Evolutionary conservation across 768 basidiomycete genomes (phyloP).

Genomic region (Sporobolomyces pararoseus): DNA sequence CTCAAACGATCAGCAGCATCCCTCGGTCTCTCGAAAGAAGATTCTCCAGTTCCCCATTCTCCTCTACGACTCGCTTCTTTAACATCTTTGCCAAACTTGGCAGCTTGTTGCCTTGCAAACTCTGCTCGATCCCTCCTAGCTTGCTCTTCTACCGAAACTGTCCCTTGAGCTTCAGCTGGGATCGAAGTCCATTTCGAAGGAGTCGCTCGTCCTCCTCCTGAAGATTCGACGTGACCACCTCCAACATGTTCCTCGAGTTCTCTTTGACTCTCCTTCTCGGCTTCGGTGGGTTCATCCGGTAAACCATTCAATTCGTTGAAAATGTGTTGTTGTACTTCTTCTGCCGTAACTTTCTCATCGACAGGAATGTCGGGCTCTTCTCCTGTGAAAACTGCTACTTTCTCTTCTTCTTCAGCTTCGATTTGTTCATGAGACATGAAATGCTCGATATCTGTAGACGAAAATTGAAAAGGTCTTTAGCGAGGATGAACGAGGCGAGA

Average conservation of each 20-base stretch:
- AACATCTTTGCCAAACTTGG: constrained; percentile 36
- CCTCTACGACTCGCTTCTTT: constrained; percentile 43
- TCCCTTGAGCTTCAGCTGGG: background rate
- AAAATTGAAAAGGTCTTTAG: background rate
- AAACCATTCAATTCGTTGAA: constrained; percentile 36
- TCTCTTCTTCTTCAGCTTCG: constrained; percentile 76
- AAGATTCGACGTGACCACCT: constrained; percentile 7
- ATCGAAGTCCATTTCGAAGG: constrained; percentile 11
- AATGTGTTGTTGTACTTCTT: constrained; percentile 37
- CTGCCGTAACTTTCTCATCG: constrained; percentile 23
- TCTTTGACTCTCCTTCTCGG: constrained; percentile 15
- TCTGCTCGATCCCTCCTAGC: constrained; percentile 33
- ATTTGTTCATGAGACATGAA: constrained; percentile 83
- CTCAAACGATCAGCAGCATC: constrained; percentile 44
- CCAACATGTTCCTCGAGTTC: constrained; percentile 7
- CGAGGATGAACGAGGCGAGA: no score
- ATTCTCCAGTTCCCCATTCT: constrained; percentile 33
- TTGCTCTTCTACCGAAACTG: constrained; percentile 27
- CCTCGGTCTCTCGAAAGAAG: constrained; percentile 41
- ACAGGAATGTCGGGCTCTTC: constrained; percentile 37
- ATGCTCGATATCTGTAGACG: constrained; percentile 61
- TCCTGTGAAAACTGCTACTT: constrained; percentile 61
- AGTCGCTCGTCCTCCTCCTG: constrained; percentile 12
- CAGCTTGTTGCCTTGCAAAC: constrained; percentile 40
- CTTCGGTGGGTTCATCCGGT: constrained; percentile 21